Percentiles rank a stretch among this genome's conserved stretches.
phyloP scores from a whole-genome alignment of 2,329 filamentous ascomycete genomes.

The Dactylellina drechsleri region DNA sequence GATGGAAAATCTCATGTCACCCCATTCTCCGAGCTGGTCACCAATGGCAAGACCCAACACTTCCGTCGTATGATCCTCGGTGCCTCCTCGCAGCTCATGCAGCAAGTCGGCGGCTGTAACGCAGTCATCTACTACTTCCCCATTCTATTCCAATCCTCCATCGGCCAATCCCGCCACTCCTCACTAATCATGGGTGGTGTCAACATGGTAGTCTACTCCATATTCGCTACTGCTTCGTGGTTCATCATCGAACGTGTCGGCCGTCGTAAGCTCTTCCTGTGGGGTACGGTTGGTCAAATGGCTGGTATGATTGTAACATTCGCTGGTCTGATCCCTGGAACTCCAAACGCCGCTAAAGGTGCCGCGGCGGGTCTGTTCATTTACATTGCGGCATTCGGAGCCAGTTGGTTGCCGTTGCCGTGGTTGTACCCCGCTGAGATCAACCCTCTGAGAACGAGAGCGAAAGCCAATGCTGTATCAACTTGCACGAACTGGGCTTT shows the following conservation, averaged over 20 bases:
- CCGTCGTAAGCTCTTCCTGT: constrained; percentile 76
- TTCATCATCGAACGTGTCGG: constrained; percentile 74
- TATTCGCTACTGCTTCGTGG: constrained; percentile 71
- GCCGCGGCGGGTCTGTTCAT: constrained; percentile 73
- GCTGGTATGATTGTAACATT: constrained; percentile 73
- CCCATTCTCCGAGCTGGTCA: constrained; percentile 68
- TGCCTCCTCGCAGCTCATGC: constrained; percentile 70
- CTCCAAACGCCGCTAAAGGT: constrained; percentile 60
- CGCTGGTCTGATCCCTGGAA: constrained; percentile 62
- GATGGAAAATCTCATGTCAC: constrained; percentile 55
- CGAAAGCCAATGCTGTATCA: constrained; percentile 72
- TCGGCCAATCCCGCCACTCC: constrained; percentile 63
- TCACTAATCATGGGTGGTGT: constrained; percentile 65
- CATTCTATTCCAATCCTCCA: constrained; percentile 60
- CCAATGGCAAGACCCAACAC: constrained; percentile 73
- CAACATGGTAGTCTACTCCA: constrained; percentile 69
- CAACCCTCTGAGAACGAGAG: constrained; percentile 66
- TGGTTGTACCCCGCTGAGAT: constrained; percentile 72
- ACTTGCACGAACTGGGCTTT: constrained; percentile 66
- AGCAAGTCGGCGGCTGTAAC: constrained; percentile 71
- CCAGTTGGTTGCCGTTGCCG: constrained; percentile 72
- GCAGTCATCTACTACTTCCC: constrained; percentile 60
- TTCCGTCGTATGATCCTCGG: constrained; percentile 73
- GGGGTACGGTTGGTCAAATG: constrained; percentile 73
- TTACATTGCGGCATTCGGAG: constrained; percentile 76